These are phyloP conservation scores for Periconia sp. DNA, from an alignment of 2,329 filamentous ascomycete genomes.

Conservation along the genomic window DNA sequence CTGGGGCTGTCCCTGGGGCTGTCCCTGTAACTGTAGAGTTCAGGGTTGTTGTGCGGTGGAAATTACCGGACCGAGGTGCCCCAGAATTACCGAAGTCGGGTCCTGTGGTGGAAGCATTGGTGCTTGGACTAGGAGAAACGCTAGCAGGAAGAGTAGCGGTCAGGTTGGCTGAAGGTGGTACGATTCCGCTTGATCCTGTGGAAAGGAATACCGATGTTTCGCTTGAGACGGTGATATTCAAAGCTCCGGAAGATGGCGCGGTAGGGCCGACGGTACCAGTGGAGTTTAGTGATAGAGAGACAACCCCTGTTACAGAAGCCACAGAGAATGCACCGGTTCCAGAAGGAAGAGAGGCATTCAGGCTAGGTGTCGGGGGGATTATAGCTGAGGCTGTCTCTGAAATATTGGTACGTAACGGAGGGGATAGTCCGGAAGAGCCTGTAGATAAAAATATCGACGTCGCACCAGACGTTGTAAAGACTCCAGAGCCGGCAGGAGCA, in stretches of 20 bases:
- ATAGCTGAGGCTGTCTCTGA: slow-evolving; percentile 5
- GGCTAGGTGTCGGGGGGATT: slow-evolving; percentile 1
- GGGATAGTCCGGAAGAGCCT: neutral
- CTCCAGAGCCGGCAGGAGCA: slow-evolving; percentile 4
- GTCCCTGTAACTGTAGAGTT: no score
- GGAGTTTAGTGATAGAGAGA: no score
- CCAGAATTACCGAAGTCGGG: slow-evolving; percentile 4
- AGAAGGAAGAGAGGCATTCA: slow-evolving; percentile 1
- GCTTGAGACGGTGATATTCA: slow-evolving; percentile 10
- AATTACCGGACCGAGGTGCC: no score
- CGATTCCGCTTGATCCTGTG: slow-evolving; percentile 6
- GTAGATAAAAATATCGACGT: neutral
- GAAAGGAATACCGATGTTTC: slow-evolving; percentile 9
- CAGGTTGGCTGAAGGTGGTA: slow-evolving; percentile 8
- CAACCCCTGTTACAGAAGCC: no score
- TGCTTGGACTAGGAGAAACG: slow-evolving; percentile 5
- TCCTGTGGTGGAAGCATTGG: neutral
- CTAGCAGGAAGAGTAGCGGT: slow-evolving; percentile 12
- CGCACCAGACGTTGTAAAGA: slow-evolving; percentile 4
- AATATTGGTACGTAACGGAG: slow-evolving; percentile 4
- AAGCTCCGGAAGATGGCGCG: slow-evolving; percentile 5
- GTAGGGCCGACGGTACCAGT: slow-evolving; percentile 5
- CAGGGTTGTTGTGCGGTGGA: neutral
- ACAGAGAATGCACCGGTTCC: slow-evolving; percentile 1
- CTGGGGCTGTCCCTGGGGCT: no score